Evolutionary conservation across 2,329 filamentous ascomycete genomes (phyloP).

Genomic region (Scortechinia acanthostroma): DNA sequence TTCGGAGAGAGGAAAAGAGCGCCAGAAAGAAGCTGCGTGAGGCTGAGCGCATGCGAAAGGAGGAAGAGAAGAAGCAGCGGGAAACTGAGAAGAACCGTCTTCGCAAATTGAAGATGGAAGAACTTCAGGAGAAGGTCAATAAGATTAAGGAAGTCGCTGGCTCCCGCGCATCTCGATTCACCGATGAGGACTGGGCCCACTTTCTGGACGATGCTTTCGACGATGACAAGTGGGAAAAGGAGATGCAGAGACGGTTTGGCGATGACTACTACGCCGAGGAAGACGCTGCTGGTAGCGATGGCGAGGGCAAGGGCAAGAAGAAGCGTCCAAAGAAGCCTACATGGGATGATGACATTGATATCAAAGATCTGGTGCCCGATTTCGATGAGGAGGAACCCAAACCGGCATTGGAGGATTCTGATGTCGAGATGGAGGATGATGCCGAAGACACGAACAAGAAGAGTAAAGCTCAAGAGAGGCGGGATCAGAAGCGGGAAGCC

Average conservation of each 20-base stretch:
- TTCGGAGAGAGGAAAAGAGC: conserved; percentile 56
- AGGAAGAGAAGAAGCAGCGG: conserved; percentile 40
- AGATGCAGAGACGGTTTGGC: conserved; percentile 64
- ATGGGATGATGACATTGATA: conserved; percentile 72
- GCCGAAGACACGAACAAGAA: conserved; percentile 20
- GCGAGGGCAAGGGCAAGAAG: conserved; percentile 28
- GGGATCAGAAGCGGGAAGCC: conserved; percentile 38
- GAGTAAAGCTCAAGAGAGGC: conserved; percentile 16
- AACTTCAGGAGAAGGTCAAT: conserved; percentile 61
- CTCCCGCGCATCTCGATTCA: conserved; percentile 32
- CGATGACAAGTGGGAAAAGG: conserved; percentile 59
- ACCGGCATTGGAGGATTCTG: conserved; percentile 13
- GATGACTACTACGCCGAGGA: conserved; percentile 60
- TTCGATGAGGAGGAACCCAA: conserved; percentile 42
- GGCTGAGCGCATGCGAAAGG: background rate
- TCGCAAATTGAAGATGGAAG: conserved; percentile 63
- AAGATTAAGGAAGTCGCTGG: conserved; percentile 65
- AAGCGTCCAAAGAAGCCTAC: conserved; percentile 56
- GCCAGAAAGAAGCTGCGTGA: conserved; percentile 24
- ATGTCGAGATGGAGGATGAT: conserved; percentile 10
- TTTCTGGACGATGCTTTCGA: conserved; percentile 65
- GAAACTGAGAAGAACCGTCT: conserved; percentile 59
- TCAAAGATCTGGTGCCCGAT: conserved; percentile 61
- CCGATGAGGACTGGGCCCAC: conserved; percentile 59
- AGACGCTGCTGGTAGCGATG: conserved; percentile 31